Evolutionary conservation across 208 protist species (phyloP).

Genomic region (Jaenimonas drosophilae): DNA sequence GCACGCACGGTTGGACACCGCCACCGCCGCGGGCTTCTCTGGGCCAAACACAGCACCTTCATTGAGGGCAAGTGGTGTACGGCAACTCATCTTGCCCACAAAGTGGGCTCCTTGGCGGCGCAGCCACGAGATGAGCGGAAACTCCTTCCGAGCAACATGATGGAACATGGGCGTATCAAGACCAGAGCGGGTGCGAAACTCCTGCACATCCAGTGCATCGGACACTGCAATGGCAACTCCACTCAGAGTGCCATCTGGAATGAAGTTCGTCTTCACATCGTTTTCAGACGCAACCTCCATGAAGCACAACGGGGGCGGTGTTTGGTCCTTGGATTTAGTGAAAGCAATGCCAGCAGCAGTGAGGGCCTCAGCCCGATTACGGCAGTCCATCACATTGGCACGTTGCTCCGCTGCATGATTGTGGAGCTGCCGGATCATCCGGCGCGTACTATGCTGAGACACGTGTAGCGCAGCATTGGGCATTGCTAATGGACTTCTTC

Average conservation of each 20-base stretch:
- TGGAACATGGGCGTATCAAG: conserved; percentile 45
- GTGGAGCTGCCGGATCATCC: conserved; percentile 43
- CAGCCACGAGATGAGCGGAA: conserved; percentile 77
- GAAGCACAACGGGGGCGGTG: conserved; percentile 36
- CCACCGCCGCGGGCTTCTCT: conserved; percentile 33
- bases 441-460: conserved; percentile 25
- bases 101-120: conserved; percentile 63
- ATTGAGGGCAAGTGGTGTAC: conserved; percentile 50
- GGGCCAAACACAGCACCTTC: conserved; percentile 52
- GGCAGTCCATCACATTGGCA: conserved; percentile 39
- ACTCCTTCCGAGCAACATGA: conserved; percentile 39
- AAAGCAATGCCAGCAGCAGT: conserved; percentile 24
- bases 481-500: background rate
- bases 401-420: conserved; percentile 38
- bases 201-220: conserved; percentile 58
- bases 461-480: conserved; percentile 7
- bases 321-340: conserved; percentile 1
- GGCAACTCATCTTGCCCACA: conserved; percentile 63
- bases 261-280: conserved; percentile 38
- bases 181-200: conserved; percentile 59
- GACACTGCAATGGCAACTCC: conserved; percentile 72
- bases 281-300: conserved; percentile 42
- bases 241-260: conserved; percentile 47
- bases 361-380: conserved; percentile 38
- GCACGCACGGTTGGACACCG: conserved; percentile 39